Evolutionary conservation across 2,329 filamentous ascomycete species (phyloP), one percentile per base, ranked within the genome.

Genomic region (Dothiorella sarmentorum): DNA sequence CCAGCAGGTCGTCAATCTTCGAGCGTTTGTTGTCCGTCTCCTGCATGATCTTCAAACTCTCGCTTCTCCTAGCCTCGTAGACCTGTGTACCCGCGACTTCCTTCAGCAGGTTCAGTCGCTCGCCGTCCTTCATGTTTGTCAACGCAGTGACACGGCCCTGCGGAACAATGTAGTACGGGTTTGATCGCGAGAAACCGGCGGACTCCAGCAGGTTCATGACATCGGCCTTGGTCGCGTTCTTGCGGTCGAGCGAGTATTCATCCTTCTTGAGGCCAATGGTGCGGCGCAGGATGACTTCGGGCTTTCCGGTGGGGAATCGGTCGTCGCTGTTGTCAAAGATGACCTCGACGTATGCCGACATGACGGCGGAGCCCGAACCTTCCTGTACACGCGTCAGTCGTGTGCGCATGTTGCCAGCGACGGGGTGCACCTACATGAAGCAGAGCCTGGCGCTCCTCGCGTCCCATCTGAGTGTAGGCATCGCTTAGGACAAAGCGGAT

Each of bases 311-410:
- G 33, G 91, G 91, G 69, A 99, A 97, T 67, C 94, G 90, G 67
- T 95, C 91, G 72, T 99, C 93, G 67, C 85, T 90, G 72, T 99
- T 99, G 81, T 99, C 94, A 74, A 99, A 99, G 65, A 97, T 96
- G 68, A 99, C 90, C 76, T 99, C 94, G 61, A 99, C 95, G 68
- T 97, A 99, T n/a, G 94, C 95, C 47, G 92, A 96, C 90, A 97
- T 96, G 68, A 99, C 93, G 15, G 94, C 94, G 3, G 93, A 96
- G 33, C 94, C 95, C 3, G 94, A 96, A 38, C 95, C 95, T 80
- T 99, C 95, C 79, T 83, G 64, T 53, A 61, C 22, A 6, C 44
- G 15, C 37, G 45, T 26, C 9, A 55, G 49, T 59, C 22, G 35
- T 38, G 24, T 24, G 10, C 22, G 7, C 17, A 7, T 26, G 4